Evolutionary conservation across 176 grass and related monocot species (phyloP).

Genomic region (Hsuehochloa calcarea): DNA sequence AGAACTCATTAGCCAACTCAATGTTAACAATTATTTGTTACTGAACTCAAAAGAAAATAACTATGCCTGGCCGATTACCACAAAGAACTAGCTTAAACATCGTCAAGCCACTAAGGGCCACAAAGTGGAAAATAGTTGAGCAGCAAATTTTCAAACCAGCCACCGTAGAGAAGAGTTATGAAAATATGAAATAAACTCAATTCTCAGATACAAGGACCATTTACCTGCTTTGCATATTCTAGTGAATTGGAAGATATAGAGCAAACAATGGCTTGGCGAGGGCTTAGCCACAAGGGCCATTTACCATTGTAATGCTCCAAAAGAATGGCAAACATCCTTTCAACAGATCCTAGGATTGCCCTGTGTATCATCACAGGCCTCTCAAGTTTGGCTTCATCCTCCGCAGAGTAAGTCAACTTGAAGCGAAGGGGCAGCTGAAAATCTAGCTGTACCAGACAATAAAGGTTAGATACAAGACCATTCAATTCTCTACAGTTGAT

Average conservation of each 20-base stretch:
- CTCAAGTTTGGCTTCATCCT: slow-evolving; percentile 94
- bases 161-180: neutral
- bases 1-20: slow-evolving; percentile 1
- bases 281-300: slow-evolving; percentile 98
- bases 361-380: slow-evolving; percentile 99
- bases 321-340: slow-evolving; percentile 97
- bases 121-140: neutral
- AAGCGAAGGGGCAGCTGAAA: slow-evolving; percentile 92
- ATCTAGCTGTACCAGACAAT: slow-evolving; percentile 70
- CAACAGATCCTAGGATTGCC: slow-evolving; percentile 90
- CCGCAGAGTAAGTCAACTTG: slow-evolving; percentile 88
- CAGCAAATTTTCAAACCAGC: neutral
- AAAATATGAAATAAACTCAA: slow-evolving; percentile 15
- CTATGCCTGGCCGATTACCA: neutral
- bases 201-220: neutral
- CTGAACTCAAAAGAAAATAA: slow-evolving; percentile 11
- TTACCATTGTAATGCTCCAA: slow-evolving; percentile 99
- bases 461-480: slow-evolving; percentile 23
- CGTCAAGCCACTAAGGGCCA: neutral
- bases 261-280: slow-evolving; percentile 95
- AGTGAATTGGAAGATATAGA: slow-evolving; percentile 65
- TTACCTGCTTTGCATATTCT: slow-evolving; percentile 82
- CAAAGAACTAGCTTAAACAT: neutral
- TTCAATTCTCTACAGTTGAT: neutral
- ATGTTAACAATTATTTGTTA: neutral